Conservation (phyloP, 345 rosid genomes). For the Euclidium syriacum region DNA sequence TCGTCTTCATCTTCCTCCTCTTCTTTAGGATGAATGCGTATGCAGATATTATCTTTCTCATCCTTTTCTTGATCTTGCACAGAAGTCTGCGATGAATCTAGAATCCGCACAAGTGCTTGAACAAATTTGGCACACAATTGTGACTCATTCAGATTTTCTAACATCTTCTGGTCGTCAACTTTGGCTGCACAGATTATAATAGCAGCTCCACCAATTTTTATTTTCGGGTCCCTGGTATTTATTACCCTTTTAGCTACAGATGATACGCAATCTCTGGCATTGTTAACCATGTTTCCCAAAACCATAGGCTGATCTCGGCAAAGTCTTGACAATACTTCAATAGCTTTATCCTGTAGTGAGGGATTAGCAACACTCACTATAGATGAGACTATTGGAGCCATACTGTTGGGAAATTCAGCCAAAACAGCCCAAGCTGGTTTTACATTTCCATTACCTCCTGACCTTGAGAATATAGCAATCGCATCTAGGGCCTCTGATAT, state of each 20-base stretch:
- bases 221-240: slow-evolving; percentile 53
- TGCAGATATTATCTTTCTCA: slow-evolving; percentile 52
- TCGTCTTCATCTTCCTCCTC: slow-evolving; percentile 37
- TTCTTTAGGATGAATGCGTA: slow-evolving; percentile 48
- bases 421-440: slow-evolving; percentile 97
- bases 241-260: slow-evolving; percentile 75
- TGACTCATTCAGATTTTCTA: slow-evolving; percentile 83
- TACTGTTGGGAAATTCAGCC: slow-evolving; percentile 70
- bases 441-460: slow-evolving; percentile 47
- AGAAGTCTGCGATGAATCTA: slow-evolving; percentile 46
- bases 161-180: slow-evolving; percentile 71
- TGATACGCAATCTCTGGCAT: slow-evolving; percentile 60
- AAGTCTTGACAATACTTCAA: slow-evolving; percentile 84
- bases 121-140: slow-evolving; percentile 56
- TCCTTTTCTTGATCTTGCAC: slow-evolving; percentile 43
- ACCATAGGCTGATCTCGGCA: slow-evolving; percentile 76
- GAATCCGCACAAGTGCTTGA: slow-evolving; percentile 71
- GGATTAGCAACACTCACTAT: slow-evolving; percentile 65
- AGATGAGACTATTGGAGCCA: slow-evolving; percentile 75
- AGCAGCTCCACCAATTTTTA: slow-evolving; percentile 94
- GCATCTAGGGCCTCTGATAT: slow-evolving; percentile 86
- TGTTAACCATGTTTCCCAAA: slow-evolving; percentile 67
- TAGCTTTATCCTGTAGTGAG: slow-evolving; percentile 86
- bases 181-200: slow-evolving; percentile 91
- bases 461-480: slow-evolving; percentile 85